Evolutionary conservation across 495 filamentous ascomycete species (phyloP), one percentile per base, ranked within the genome.

Genomic region (Talaromyces thailandensis): DNA sequence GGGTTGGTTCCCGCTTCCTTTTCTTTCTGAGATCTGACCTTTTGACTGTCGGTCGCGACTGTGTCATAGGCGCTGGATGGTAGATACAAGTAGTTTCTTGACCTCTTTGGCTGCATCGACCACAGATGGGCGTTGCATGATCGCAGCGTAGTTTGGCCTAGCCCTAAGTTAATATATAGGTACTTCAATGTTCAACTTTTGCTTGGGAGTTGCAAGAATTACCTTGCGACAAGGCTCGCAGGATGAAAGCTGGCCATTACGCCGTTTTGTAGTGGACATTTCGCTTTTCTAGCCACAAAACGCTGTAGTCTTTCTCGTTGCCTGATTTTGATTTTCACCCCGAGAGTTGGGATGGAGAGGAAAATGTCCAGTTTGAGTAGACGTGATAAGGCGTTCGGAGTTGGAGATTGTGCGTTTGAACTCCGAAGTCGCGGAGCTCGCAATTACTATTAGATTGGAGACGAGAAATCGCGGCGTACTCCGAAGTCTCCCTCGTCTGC

Each of bases 211-310:
- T 18, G n/a, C 43, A 21, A 21, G 18, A 7, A 18, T 12, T 48
- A 48, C 43, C 43, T 73, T 69, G 0, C 75, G 68, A 60, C 75
- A 79, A 18, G 75, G 73, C 68, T 79, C 72, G 57, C 75, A 79
- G 2, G 74, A 75, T 25, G 71, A 68, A n/a, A 65, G 69, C 21
- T 71, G 70, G 8, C 76, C 72, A 65, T 77, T 79, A 23, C 59
- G 59, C n/a, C 59, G 40, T 29, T 64, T 68, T 31, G 51, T 26
- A 3, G 51, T 55, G 1, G 26, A 28, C 51, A 55, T 55, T 6
- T 29, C n/a, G 48, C 23, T 28, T 12, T 52, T 12, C 7, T 28
- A 14, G 51, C 51, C 28, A 23, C 5, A n/a, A 6, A 9, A 5
- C 51, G 51, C n/a, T n/a, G n/a, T n/a, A n/a, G n/a, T n/a, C n/a